Evolutionary conservation across 2,329 filamentous ascomycete genomes (phyloP), one percentile per base, ranked within the genome.

Genomic region (Paecilomyces dactylethromorphus): DNA sequence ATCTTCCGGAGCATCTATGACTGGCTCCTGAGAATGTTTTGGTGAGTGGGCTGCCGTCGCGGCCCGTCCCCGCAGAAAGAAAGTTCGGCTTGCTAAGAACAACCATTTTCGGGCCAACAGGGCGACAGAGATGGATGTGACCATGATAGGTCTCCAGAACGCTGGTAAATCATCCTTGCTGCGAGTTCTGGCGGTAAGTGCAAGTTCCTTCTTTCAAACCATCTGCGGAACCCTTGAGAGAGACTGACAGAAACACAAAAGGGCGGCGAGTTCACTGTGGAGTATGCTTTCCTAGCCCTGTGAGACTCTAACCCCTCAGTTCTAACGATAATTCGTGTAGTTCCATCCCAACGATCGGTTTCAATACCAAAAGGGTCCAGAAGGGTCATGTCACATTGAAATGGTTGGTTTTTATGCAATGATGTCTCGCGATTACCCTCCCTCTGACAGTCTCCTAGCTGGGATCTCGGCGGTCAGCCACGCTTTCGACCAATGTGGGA

Each of bases 71-170:
- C 68, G 69, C 69, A 61, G 62, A 67, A 60, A 64, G 65, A 62
- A 59, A 59, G 33, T 63, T 68, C 59, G 59, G 54, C 59, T 59
- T 64, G 60, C 64, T 67, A 62, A 67, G 61, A 22, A 13, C 24
- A 51, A 51, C 18, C 31, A n/a, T 22, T 54, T 54, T 59, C 58
- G 61, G n/a, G 55, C 59, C 58, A 64, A 64, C 68, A 97, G 93
- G 94, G 92, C 93, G 67, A 96, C 92, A 66, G 94, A 99, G 81
- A 97, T 99, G 92, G 94, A 99, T 79, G 93, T 99, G 74, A 97
- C 94, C 67, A 96, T 99, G 89, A 93, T 99, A 74, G 94, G 94
- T 24, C 81, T 99, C 72, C 94, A 99, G 75, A 97, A 97, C 79
- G 94, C 94, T 60, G 94, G 94, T 71, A 99, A 99, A 81, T 97